phyloP scores from a whole-genome alignment of 768 basidiomycete genomes.

The Collybiopsis luxurians region DNA sequence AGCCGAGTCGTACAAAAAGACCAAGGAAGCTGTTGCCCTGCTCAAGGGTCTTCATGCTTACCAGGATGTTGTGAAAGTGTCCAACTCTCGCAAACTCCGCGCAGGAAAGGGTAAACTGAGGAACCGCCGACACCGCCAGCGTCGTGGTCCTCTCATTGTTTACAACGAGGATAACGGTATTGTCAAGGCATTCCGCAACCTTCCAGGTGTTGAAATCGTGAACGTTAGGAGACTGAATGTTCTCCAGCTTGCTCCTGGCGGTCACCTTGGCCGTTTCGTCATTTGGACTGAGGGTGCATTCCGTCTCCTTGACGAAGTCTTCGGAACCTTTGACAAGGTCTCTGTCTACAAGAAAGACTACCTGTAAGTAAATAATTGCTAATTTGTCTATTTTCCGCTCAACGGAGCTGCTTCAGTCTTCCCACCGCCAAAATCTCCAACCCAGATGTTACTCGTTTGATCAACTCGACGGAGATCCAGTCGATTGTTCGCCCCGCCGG shows the following conservation, averaged over 20 bases:
- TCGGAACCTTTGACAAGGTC: constrained; percentile 91
- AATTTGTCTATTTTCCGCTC: background rate
- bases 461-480: constrained; percentile 98
- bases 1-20: constrained; percentile 90
- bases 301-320: constrained; percentile 88
- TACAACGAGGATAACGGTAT: constrained; percentile 98
- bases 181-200: constrained; percentile 97
- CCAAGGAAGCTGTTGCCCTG: constrained; percentile 93
- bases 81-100: constrained; percentile 94
- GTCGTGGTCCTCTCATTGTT: constrained; percentile 95
- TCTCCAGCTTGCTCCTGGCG: constrained; percentile 98
- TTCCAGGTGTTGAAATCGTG: constrained; percentile 97
- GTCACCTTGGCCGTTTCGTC: constrained; percentile 97
- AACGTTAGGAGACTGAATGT: constrained; percentile 94
- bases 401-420: constrained; percentile 46
- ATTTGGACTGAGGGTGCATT: constrained; percentile 99
- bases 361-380: constrained; percentile 44
- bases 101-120: constrained; percentile 98
- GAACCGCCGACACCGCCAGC: constrained; percentile 94
- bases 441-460: constrained; percentile 94
- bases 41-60: constrained; percentile 90
- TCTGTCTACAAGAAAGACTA: constrained; percentile 88
- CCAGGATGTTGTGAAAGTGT: constrained; percentile 92
- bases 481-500: constrained; percentile 91
- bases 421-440: constrained; percentile 96